phyloP scores from a whole-genome alignment of 208 protist genomes.

The Leishmania guyanensis region DNA sequence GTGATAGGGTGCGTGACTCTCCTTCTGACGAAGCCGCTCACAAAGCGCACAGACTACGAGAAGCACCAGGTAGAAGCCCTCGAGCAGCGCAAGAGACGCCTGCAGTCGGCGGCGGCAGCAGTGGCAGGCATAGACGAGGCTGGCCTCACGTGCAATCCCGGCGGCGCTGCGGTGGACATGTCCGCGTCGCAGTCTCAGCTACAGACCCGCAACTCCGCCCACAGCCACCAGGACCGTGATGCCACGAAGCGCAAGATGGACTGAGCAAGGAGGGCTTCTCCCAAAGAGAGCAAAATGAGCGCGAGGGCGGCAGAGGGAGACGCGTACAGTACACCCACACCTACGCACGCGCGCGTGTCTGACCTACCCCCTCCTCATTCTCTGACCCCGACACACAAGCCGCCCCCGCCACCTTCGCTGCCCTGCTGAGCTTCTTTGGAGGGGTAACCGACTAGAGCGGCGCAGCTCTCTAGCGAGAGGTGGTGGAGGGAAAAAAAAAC shows the following conservation, averaged over 20 bases:
- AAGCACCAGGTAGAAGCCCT: conserved; percentile 26
- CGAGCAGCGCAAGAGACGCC: conserved; percentile 22
- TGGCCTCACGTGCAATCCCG: neutral
- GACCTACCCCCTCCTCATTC: neutral
- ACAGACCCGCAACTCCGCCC: neutral
- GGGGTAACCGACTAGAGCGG: neutral
- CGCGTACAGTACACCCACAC: neutral
- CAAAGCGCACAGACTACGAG: conserved; percentile 61
- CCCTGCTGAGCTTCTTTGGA: neutral
- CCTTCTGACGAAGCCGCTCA: conserved; percentile 44
- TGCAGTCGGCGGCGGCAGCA: conserved; percentile 10
- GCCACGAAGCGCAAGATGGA: neutral
- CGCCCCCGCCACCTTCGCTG: neutral
- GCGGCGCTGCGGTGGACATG: neutral
- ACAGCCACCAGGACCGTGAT: neutral
- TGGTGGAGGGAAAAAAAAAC: no score
- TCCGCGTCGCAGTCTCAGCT: neutral
- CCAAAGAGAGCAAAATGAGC: no score
- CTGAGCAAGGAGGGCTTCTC: neutral
- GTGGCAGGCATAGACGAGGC: neutral
- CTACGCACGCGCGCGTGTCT: neutral
- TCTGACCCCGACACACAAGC: neutral
- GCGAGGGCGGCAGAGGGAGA: neutral
- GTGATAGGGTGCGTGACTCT: conserved; percentile 51
- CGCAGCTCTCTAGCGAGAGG: neutral